Evolutionary conservation across 306 rosid genomes (phyloP), one percentile per base, ranked within the genome.

Genomic region (apple (Malus domestica)): DNA sequence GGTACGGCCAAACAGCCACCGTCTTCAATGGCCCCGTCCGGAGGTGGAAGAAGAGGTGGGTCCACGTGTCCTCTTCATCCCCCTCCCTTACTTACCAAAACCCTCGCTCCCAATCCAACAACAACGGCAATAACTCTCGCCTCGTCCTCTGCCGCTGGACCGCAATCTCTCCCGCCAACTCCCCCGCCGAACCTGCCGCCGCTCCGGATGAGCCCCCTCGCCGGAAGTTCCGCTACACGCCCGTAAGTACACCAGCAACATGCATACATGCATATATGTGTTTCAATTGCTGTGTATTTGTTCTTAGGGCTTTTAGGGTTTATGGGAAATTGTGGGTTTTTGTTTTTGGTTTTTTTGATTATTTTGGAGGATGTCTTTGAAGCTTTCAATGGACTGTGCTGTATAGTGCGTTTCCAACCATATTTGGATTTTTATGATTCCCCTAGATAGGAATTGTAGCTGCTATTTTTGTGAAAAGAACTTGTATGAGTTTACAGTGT

Each of bases 41-140:
- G 70, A 92, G 88, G 83, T 95, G 99, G 99, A 88, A 89, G 93
- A 96, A 96, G 91, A 89, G 82, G 76, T 96, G 99, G 99, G 98
- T 92, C 55, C 88, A 88, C 70, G 98, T 90, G 40, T 75, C 97
- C 2, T 77, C 55, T 15, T 49, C 85, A 0, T 79, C 90, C 6
- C 69, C 71, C 60, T 77, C 73, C 65, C 20, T 66, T 63, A 51
- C 38, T 75, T 82, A 81, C 75, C 80, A 84, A 27, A 35, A 68
- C 67, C 75, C 87, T 42, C 87, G 79, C 8, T 68, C 88, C 33
- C 86, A 80, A 49, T 78, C 85, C 80, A 85, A 75, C 79, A 80
- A 68, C 6, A 76, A 75, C 81, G 63, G 8, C 71, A 80, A 44
- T 74, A 67, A 16, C 71, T 87, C 95, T 70, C 91, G 81, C 76